Evolutionary conservation across 768 basidiomycete genomes (phyloP), one percentile per base, ranked within the genome.

Genomic region (Rhodocollybia butyracea): DNA sequence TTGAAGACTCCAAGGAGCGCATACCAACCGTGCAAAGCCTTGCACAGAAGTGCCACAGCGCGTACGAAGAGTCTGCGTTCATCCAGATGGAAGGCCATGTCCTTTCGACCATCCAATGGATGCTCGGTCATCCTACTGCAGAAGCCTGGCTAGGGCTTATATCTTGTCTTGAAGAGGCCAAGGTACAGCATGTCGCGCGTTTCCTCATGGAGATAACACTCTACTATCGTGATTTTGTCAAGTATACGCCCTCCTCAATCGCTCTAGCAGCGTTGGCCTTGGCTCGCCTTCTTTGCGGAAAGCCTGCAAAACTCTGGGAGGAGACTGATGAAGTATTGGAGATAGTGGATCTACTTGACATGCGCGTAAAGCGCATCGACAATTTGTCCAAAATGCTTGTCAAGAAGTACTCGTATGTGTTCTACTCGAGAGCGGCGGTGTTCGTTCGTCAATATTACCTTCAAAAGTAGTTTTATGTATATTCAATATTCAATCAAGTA

Each of bases 121-220:
- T 84, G 36, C 81, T 98, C 48, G 97, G 97, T 8, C 96, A 98
- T 67, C 97, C 97, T 13, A 97, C 97, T 1, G 94, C 97, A 5
- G 97, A 99, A 71, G 91, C 94, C 19, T 99, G 97, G 97, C 82
- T 99, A 22, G 83, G 97, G 51, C 74, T 88, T 36, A 82, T 89
- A 71, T 91, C 88, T 31, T 78, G 74, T 66, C 68, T 84, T 58
- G 97, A 98, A 70, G 94, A 96, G 55, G 77, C 86, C 50, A 91
- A 89, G 72, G 91, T 96, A 5, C 94, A 97, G 66, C 89, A 97
- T 66, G 89, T 98, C 60, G 94, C 97, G 2, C 86, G 97, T 46
- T 99, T 98, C 78, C 73, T 98, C 68, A 99, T 99, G 97, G 97
- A 99, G 72, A 94, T 98, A 65, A 98, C 97, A 29, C 84, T 99